Evolutionary conservation across 176 grass and related monocot genomes (phyloP).

Genomic region (Hordeum marinum): DNA sequence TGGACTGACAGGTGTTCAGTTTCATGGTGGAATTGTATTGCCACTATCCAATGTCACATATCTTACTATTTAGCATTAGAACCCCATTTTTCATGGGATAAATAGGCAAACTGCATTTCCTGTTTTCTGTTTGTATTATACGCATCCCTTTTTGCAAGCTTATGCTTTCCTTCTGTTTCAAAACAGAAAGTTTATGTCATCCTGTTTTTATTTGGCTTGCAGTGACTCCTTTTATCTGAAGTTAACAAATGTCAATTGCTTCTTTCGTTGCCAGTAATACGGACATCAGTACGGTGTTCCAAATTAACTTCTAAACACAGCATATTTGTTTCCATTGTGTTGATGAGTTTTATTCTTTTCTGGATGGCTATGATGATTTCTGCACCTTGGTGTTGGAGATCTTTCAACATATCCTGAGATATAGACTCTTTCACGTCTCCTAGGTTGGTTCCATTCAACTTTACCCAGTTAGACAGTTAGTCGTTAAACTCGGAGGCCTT

Average conservation of each 20-base stretch:
- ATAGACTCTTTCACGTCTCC: not conserved
- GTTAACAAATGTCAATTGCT: not conserved
- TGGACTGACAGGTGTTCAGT: not conserved
- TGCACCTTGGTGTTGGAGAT: not conserved
- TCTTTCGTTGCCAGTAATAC: not conserved
- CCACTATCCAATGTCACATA: not conserved
- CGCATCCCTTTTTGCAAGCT: too few relatives aligned
- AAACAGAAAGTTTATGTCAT: not conserved
- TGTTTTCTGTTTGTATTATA: not conserved
- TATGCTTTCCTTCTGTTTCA: too few relatives aligned
- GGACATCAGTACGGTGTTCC: not conserved
- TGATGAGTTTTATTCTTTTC: not conserved
- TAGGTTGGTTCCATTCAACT: not conserved
- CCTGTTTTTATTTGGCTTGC: not conserved
- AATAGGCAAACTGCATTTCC: not conserved
- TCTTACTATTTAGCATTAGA: not conserved
- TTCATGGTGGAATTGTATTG: not conserved
- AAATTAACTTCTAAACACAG: not conserved
- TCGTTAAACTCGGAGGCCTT: slow-evolving; percentile 10
- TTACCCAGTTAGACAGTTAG: not conserved
- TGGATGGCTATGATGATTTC: not conserved
- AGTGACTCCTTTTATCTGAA: not conserved
- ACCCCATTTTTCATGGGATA: not conserved
- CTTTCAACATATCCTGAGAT: not conserved
- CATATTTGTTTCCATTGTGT: not conserved